Percentiles rank a stretch among this genome's conserved stretches.
Conservation (phyloP, 2,329 filamentous ascomycete genomes). For the Aspergillus pseudonomiae region DNA sequence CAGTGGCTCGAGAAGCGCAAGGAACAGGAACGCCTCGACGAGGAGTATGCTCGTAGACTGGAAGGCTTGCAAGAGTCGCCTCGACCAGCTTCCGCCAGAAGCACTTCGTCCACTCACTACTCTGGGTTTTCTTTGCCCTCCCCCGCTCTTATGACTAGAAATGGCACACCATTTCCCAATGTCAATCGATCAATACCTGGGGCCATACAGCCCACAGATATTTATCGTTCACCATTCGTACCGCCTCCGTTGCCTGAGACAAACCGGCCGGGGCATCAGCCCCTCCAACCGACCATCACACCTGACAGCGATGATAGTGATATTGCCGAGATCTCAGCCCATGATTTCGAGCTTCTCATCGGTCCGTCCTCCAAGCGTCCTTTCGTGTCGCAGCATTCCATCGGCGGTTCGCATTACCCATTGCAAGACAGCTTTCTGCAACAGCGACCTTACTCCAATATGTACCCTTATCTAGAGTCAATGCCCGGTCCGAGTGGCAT, state of each 20-base stretch:
- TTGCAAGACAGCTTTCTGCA: background rate
- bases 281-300: background rate
- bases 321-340: constrained; percentile 34
- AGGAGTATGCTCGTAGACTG: constrained; percentile 42
- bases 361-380: background rate
- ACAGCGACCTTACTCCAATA: background rate
- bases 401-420: background rate
- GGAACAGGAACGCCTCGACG: constrained; percentile 41
- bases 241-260: background rate
- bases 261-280: background rate
- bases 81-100: constrained; percentile 13
- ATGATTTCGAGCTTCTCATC: constrained; percentile 21
- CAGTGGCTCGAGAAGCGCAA: constrained; percentile 32
- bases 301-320: constrained; percentile 36
- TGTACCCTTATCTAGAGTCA: background rate
- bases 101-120: constrained; percentile 9
- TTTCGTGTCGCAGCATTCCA: background rate
- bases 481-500: constrained; percentile 10
- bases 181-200: background rate
- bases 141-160: background rate
- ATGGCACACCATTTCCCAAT: background rate
- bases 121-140: constrained; percentile 10
- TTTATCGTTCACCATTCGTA: background rate
- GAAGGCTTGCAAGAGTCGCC: constrained; percentile 27
- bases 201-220: background rate